Evolutionary conservation across 306 rosid species (phyloP).

Genomic region (Cercis canadensis): DNA sequence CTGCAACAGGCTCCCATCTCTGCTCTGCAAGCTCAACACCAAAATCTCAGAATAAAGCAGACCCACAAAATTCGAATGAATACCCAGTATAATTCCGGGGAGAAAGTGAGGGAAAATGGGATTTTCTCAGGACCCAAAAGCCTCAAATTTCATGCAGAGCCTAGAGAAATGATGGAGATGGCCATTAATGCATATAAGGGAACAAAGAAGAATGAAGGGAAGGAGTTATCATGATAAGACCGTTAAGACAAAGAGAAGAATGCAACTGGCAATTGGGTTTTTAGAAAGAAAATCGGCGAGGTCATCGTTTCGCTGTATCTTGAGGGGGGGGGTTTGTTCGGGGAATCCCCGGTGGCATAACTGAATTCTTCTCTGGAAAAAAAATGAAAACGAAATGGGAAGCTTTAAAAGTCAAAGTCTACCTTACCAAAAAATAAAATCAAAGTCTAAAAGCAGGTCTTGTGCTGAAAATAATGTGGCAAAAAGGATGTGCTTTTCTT

Average conservation of each 20-base stretch:
- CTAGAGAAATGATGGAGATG: slow-evolving; percentile 11
- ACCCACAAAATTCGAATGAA: slow-evolving; percentile 40
- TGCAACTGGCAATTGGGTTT: not conserved
- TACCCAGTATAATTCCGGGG: slow-evolving; percentile 34
- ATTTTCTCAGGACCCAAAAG: not conserved
- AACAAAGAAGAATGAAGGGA: not conserved
- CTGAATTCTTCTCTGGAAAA: not conserved
- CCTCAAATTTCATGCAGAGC: not conserved
- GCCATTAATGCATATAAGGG: not conserved
- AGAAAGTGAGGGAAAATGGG: slow-evolving; percentile 13
- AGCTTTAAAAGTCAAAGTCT: not conserved
- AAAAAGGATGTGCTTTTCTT: too few relatives aligned
- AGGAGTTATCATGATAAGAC: slow-evolving; percentile 32
- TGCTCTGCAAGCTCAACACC: not conserved
- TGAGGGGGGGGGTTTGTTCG: slow-evolving; percentile 4
- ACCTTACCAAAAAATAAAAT: not conserved
- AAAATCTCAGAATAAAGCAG: not conserved
- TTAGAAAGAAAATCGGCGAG: slow-evolving; percentile 14
- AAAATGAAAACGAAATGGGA: not conserved
- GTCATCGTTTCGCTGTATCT: slow-evolving; percentile 10
- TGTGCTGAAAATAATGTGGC: too few relatives aligned
- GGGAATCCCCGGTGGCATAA: slow-evolving; percentile 20
- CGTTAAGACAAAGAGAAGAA: not conserved
- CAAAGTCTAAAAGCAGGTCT: not conserved
- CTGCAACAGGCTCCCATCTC: slow-evolving; percentile 76